Base-by-base conservation (phyloP, 805 yeast genomes). In the Sungouiella thailandica region DNA sequence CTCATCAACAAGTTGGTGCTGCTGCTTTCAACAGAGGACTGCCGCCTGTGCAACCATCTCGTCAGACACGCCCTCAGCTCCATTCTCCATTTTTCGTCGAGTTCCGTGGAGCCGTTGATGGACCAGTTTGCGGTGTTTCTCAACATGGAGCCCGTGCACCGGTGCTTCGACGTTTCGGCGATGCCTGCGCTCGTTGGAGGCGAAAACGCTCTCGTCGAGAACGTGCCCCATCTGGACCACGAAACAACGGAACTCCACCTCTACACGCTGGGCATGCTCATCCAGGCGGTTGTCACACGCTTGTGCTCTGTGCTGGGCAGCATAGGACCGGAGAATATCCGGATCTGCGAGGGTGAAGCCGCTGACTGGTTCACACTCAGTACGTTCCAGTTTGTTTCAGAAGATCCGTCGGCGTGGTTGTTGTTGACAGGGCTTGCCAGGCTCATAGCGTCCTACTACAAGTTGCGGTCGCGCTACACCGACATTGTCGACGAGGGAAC, bases 1-100 rank as follows among this genome's bases (percentile, higher is more conserved):
- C 52, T 79, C 11, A 51, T 72, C 12, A 79, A 78, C 47, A 64
- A 61, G 23, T 44, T 69, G 3, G 43, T 78, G 5, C 41, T 70
- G 0, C 53, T 60, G n/a, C 49, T 68, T 4, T 60, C 74, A 3
- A 64, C 72, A 0, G 50, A 60, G 4, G 62, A 74, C 43, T 47
- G 70, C 5, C 35, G 49, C 4, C 47, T 61, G 14, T 62, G 72
- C 3, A 45, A 68, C 39, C 43, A 47, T 13, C 41, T 77, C 3
- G 60, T 67, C 10, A 53, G 52, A 25, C 26, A 68, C 1, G 75
- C 78, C 0, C 39, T 71, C 17, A 50, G 43, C 9, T 52, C 64
- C 11, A 43, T 66, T 3, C 37, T 65, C 2, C 50, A 47, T 17
- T 50, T 71, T n/a, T 52, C 61, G 13, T 47, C 59, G 8, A 57